Conservation (phyloP, 176 grass and related monocot species). For the Aechmea fasciata region DNA sequence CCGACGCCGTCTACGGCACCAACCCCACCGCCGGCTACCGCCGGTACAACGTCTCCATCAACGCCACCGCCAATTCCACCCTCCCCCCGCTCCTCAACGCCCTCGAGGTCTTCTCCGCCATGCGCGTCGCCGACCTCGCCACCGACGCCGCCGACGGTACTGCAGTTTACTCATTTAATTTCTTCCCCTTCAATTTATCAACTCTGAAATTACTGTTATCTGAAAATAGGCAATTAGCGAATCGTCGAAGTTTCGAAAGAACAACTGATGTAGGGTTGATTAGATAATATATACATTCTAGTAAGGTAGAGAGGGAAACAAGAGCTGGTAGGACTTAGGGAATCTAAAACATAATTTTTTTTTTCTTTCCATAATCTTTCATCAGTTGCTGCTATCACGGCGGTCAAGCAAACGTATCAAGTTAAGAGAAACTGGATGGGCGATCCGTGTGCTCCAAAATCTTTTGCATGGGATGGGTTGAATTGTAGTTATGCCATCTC, state of each 20-base stretch:
- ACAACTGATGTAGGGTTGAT: too few species aligned
- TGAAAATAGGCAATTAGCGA: too few species aligned
- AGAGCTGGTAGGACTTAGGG: too few species aligned
- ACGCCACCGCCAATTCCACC: constrained; percentile 12
- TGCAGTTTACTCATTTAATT: neutral
- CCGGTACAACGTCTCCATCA: neutral
- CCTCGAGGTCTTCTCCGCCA: constrained; percentile 12
- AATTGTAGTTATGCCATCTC: constrained; percentile 9
- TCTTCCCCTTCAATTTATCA: neutral
- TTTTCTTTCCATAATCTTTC: too few species aligned
- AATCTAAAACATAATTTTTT: too few species aligned
- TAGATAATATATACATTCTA: too few species aligned
- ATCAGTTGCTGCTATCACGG: constrained; percentile 25
- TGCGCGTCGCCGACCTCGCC: neutral
- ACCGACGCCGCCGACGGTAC: constrained; percentile 24
- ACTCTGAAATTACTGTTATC: too few species aligned
- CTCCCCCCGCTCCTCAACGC: constrained; percentile 24
- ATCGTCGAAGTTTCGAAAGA: too few species aligned
- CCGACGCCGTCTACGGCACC: neutral
- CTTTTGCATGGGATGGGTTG: constrained; percentile 16
- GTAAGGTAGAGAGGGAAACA: too few species aligned
- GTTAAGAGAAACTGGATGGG: constrained; percentile 26
- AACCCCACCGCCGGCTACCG: neutral
- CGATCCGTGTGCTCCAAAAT: constrained; percentile 31
- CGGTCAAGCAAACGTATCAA: constrained; percentile 16